Evolutionary conservation across 768 basidiomycete species (phyloP).

Genomic region (Hygrocybe coccinea): DNA sequence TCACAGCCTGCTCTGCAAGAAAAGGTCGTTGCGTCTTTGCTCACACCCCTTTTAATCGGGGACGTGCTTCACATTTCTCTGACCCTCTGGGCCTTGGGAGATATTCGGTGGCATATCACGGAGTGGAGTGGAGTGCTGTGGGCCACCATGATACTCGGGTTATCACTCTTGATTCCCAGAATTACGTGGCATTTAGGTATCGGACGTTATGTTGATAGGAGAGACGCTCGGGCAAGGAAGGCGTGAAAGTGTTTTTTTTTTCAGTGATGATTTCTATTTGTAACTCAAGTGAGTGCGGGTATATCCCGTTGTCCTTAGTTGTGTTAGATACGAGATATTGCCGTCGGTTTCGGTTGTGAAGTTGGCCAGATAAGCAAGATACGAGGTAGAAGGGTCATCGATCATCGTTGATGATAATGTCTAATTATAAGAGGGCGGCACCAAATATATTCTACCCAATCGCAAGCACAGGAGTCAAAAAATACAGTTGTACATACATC

Average conservation of each 20-base stretch:
- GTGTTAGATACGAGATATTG: no score
- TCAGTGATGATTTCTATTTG: neutral
- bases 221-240: slow-evolving; percentile 44
- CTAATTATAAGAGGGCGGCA: neutral
- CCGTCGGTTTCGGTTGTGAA: no score
- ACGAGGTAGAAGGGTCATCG: no score
- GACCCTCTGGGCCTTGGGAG: slow-evolving; percentile 74
- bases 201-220: slow-evolving; percentile 63
- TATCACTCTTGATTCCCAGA: slow-evolving; percentile 64
- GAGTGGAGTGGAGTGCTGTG: slow-evolving; percentile 69
- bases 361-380: no score
- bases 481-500: neutral
- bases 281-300: no score
- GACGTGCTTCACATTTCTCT: slow-evolving; percentile 63
- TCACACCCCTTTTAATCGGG: slow-evolving; percentile 65
- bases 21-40: slow-evolving; percentile 57
- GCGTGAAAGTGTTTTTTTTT: neutral
- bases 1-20: slow-evolving; percentile 63
- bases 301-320: no score
- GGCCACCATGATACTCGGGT: slow-evolving; percentile 57
- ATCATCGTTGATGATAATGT: no score
- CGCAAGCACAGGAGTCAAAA: neutral
- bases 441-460: neutral
- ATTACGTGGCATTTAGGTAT: slow-evolving; percentile 72
- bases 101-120: slow-evolving; percentile 54